These are phyloP conservation scores for Colletotrichum sansevieriae DNA, from an alignment of 2,329 filamentous ascomycete species.

Conservation along the genomic window DNA sequence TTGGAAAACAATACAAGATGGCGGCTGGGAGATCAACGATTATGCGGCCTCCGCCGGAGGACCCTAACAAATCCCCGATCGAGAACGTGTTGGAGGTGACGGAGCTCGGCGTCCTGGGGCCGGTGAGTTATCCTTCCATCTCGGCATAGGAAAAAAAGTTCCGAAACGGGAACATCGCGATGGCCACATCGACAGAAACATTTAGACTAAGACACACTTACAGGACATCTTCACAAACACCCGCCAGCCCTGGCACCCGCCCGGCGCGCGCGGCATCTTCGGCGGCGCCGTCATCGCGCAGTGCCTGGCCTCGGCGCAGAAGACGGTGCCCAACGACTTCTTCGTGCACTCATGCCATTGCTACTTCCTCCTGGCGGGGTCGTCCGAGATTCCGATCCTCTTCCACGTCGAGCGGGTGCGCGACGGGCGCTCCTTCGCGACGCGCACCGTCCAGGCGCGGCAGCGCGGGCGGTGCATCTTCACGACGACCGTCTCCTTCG, in stretches of 20 bases:
- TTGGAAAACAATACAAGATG: slow-evolving; percentile 7
- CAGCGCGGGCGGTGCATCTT: slow-evolving; percentile 93
- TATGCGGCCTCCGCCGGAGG: slow-evolving; percentile 79
- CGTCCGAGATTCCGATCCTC: slow-evolving; percentile 85
- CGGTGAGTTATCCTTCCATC: slow-evolving; percentile 62
- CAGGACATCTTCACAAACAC: slow-evolving; percentile 96
- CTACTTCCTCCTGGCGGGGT: slow-evolving; percentile 96
- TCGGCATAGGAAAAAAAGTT: neutral
- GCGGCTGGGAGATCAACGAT: slow-evolving; percentile 64
- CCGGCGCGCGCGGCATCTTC: slow-evolving; percentile 92
- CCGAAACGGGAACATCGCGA: neutral
- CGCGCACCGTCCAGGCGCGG: slow-evolving; percentile 93
- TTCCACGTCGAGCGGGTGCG: slow-evolving; percentile 96
- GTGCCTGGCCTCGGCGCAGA: slow-evolving; percentile 87
- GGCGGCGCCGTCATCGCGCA: slow-evolving; percentile 95
- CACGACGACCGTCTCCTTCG: slow-evolving; percentile 93
- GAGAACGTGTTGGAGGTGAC: slow-evolving; percentile 92
- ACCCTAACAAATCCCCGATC: slow-evolving; percentile 81
- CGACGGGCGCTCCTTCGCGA: slow-evolving; percentile 90
- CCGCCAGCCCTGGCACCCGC: slow-evolving; percentile 90
- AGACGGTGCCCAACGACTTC: slow-evolving; percentile 85
- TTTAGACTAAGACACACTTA: too few species aligned
- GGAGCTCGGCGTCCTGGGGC: slow-evolving; percentile 80
- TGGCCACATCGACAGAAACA: too few species aligned
- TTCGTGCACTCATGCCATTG: slow-evolving; percentile 97